phyloP scores from a whole-genome alignment of 2,329 filamentous ascomycete species.

The Fusarium chaquense region DNA sequence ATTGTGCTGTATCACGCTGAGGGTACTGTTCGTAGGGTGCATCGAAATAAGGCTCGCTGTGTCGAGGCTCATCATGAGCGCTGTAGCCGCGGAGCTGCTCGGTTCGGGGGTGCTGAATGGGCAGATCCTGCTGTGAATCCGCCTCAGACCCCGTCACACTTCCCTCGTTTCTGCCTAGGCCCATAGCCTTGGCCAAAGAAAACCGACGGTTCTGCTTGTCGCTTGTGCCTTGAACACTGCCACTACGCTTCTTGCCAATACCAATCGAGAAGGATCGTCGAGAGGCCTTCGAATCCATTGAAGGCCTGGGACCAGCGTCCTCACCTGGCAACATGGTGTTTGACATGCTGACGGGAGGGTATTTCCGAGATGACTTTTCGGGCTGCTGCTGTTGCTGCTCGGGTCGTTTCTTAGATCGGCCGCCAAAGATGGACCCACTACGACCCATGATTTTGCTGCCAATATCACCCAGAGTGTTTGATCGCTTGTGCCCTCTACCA shows the following conservation, averaged over 20 bases:
- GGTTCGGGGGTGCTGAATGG: constrained; percentile 60
- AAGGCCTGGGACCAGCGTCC: constrained; percentile 65
- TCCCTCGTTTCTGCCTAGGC: constrained; percentile 67
- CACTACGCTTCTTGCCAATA: constrained; percentile 77
- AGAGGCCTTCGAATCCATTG: constrained; percentile 75
- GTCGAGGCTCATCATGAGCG: constrained; percentile 52
- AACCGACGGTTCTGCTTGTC: constrained; percentile 74
- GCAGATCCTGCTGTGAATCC: constrained; percentile 65
- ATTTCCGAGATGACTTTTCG: constrained; percentile 74
- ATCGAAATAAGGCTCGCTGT: constrained; percentile 56
- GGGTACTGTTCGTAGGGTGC: constrained; percentile 54
- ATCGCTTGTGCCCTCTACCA: constrained; percentile 72
- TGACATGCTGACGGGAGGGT: constrained; percentile 93
- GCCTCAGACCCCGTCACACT: constrained; percentile 60
- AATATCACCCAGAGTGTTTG: constrained; percentile 82
- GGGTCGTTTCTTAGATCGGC: constrained; percentile 64
- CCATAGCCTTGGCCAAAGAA: constrained; percentile 76
- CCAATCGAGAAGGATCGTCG: constrained; percentile 78
- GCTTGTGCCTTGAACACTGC: constrained; percentile 70
- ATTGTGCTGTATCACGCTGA: constrained; percentile 50
- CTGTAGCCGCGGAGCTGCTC: constrained; percentile 52
- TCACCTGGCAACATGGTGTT: constrained; percentile 73
- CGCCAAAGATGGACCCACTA: constrained; percentile 83
- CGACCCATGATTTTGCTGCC: constrained; percentile 88
- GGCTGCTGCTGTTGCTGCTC: constrained; percentile 62